Evolutionary conservation across 345 rosid species (phyloP).

Genomic region (Lumnitzera littorea): DNA sequence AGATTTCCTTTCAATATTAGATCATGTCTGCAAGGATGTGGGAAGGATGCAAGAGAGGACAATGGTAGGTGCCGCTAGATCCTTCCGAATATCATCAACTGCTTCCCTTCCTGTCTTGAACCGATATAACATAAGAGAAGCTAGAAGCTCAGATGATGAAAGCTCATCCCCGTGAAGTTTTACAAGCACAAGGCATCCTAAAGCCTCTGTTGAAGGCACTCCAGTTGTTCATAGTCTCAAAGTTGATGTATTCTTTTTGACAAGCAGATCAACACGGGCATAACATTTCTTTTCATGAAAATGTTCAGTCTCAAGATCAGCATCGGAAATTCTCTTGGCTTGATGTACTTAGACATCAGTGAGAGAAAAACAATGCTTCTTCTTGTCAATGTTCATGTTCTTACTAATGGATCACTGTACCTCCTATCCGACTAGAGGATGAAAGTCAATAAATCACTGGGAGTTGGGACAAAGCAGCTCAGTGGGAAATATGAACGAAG

Average conservation of each 20-base stretch:
- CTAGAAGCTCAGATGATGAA: constrained; percentile 74
- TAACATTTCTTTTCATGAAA: too few species aligned
- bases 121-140: constrained; percentile 56
- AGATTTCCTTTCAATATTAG: constrained; percentile 71
- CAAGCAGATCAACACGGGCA: too few species aligned
- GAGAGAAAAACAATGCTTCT: background rate
- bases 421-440: background rate
- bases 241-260: too few species aligned
- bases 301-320: too few species aligned
- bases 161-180: constrained; percentile 59
- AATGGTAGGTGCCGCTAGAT: constrained; percentile 71
- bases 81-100: constrained; percentile 68
- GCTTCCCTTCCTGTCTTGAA: constrained; percentile 80
- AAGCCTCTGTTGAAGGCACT: background rate
- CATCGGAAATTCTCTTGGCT: too few species aligned
- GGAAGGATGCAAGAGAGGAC: constrained; percentile 76
- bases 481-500: background rate
- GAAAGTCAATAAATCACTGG: background rate
- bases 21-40: constrained; percentile 94
- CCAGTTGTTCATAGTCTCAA: too few species aligned
- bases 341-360: background rate
- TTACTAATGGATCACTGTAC: background rate
- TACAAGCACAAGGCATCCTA: constrained; percentile 6
- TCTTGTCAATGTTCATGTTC: background rate
- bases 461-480: background rate